Evolutionary conservation across 768 basidiomycete genomes (phyloP), one percentile per base, ranked within the genome.

Genomic region (Mycena olivaceomarginata): DNA sequence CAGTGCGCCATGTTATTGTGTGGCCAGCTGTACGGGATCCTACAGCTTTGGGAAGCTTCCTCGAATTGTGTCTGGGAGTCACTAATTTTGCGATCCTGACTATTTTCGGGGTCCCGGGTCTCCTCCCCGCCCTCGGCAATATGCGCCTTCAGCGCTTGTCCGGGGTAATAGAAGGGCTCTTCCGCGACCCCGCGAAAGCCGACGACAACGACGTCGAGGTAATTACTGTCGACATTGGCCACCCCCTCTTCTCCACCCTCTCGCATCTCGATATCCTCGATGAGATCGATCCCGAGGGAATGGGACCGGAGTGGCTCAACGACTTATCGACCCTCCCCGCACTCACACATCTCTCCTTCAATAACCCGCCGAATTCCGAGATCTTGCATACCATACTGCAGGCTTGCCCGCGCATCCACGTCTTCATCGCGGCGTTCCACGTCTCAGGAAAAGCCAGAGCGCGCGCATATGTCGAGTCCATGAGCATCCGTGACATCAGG

Each of bases 201-300:
- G 62, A 64, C 25, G 64, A 65, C 3, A 15, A 46, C 20, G 20
- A 46, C 4, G 46, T 9, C 1, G 67, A 67, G 48, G 46, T 20
- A 18, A 22, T 12, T 12, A 5, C 5, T 15, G 56, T 74, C 22
- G 45, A 67, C 46, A 16, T 74, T 4, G 20, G 8, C 13, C 56
- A 60, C 25, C 31, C 72, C 2, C 43, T 74, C 20, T 74, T 67
- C 20, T 10, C 40, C 31, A 16, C 72, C 12, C 37, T 67, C 2
- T 46, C 72, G 2, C 72, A 74, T 40, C 56, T 74, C 7, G 65
- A 59, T 16, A 18, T 72, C 13, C 43, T 66, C 12, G 72, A 72
- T 15, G 48, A 45, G 39, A 5, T 65, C 15, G 53, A 70, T 22
- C 25, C 41, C 31, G 71, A 65, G 48, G 40, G 46, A 1, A 37